Base-by-base conservation (phyloP, 2,329 filamentous ascomycete species). In the Penicillium nordicum region DNA sequence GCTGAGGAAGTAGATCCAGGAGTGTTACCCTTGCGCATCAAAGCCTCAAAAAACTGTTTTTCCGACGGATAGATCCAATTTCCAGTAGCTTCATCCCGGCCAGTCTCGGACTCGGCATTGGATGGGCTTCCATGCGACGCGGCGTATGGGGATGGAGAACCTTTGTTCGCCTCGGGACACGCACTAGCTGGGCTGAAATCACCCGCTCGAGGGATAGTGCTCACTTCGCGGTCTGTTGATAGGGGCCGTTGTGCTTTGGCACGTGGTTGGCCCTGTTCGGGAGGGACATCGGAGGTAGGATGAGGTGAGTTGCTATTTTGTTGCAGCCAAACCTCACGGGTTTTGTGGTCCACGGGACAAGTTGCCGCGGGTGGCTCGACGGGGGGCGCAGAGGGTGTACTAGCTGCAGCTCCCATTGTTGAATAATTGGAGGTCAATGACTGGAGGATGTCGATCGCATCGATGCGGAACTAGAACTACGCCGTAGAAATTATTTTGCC, bases 21-120 rank as follows among this genome's bases (percentile, higher is more conserved):
- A 58, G 86, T 84, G 78, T 92, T 85, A 76, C 91, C 88, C 76
- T 99, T 99, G 71, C 93, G 88, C 79, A 88, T 86, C 86, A 99
- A 93, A 43, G 94, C 94, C 46, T 96, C 90, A 78, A 97, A 97
- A 80, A 99, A 99, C 86, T 97, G 96, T 70, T 90, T 88, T 74
- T 97, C 93, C 0, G 89, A 94, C 0, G 94, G 94, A 75, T 99
- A 99, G 59, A 99, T 88, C 94, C 94, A 99, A 73, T 97, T 96
- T 0, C 93, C 93, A 0, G 84, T 84, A 37, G 78, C 72, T 49
- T 81, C 78, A 67, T 90, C 86, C 23, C 85, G 81, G 59, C 89
- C 88, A 0, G 88, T 89, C 71, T 96, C 92, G 59, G 83, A 76
- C 75, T 97, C 91, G 59, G 84, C 82, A 74, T 96, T 96, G 14